Conservation (phyloP, 75 land plant species). For the Gnetum montanum region DNA sequence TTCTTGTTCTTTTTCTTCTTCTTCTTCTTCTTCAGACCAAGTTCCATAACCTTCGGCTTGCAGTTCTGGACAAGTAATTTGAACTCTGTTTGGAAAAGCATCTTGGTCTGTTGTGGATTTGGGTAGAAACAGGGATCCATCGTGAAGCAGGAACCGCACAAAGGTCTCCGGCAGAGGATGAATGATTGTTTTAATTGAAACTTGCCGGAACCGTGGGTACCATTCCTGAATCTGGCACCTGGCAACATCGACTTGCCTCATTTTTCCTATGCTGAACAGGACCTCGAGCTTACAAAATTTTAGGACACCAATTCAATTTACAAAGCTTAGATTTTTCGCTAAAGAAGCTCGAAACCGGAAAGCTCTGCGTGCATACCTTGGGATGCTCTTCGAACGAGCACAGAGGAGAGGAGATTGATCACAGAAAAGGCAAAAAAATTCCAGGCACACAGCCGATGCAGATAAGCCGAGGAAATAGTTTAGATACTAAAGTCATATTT, state of each 20-base stretch:
- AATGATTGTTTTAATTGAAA: conserved; percentile 53
- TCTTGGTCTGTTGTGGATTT: conserved; percentile 24
- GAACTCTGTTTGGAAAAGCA: conserved; percentile 58
- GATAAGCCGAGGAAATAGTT: too few species aligned
- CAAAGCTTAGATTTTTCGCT: too few species aligned
- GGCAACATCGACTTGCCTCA: conserved; percentile 57
- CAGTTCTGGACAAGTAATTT: conserved; percentile 23
- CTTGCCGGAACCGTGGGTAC: conserved; percentile 66
- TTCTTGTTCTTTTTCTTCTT: neutral
- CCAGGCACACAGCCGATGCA: too few species aligned
- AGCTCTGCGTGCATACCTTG: too few species aligned
- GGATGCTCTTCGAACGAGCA: too few species aligned
- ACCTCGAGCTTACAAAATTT: too few species aligned
- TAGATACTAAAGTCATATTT: too few species aligned
- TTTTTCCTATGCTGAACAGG: too few species aligned
- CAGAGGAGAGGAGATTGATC: too few species aligned
- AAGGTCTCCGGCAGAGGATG: conserved; percentile 69
- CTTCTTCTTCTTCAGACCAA: conserved; percentile 56
- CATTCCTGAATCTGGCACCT: conserved; percentile 86
- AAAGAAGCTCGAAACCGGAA: too few species aligned
- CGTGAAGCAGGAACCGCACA: conserved; percentile 58
- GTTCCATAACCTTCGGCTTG: conserved; percentile 28
- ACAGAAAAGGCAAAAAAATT: too few species aligned
- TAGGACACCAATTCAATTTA: too few species aligned
- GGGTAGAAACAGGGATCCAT: conserved; percentile 54